Evolutionary conservation across 78 protist species (phyloP).

Genomic region (Dictyostelium capitatum): DNA sequence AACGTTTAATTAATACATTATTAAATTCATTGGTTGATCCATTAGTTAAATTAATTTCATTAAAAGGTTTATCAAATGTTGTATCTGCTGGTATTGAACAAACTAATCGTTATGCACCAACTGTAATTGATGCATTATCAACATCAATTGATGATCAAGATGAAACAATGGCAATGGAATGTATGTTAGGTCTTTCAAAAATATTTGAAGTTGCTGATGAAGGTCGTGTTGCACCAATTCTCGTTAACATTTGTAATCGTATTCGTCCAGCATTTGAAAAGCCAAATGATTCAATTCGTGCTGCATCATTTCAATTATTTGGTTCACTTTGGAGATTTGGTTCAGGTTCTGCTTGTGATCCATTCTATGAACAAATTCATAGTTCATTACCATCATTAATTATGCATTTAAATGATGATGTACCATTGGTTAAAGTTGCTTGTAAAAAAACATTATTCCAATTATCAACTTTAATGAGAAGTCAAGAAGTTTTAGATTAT

Average conservation of each 20-base stretch:
- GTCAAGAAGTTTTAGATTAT: conserved; percentile 21
- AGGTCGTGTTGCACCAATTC: conserved; percentile 76
- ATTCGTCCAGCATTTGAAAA: conserved; percentile 84
- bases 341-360: conserved; percentile 56
- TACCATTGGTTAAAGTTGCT: conserved; percentile 31
- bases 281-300: conserved; percentile 78
- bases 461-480: conserved; percentile 44
- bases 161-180: conserved; percentile 84
- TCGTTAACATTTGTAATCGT: conserved; percentile 85
- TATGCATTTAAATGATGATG: conserved; percentile 69
- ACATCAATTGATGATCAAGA: conserved; percentile 82
- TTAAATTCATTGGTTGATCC: conserved; percentile 69
- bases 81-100: conserved; percentile 62
- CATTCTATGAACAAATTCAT: conserved; percentile 78
- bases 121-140: conserved; percentile 82
- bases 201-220: conserved; percentile 79
- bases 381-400: conserved; percentile 38
- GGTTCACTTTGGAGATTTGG: conserved; percentile 83
- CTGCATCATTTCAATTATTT: conserved; percentile 81
- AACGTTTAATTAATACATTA: conserved; percentile 71
- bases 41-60: conserved; percentile 36
- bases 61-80: conserved; percentile 82
- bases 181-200: conserved; percentile 84
- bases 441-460: conserved; percentile 48
- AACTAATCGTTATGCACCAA: conserved; percentile 82